Evolutionary conservation across 495 filamentous ascomycete species (phyloP).

Genomic region (Hypoxylon perforatum): DNA sequence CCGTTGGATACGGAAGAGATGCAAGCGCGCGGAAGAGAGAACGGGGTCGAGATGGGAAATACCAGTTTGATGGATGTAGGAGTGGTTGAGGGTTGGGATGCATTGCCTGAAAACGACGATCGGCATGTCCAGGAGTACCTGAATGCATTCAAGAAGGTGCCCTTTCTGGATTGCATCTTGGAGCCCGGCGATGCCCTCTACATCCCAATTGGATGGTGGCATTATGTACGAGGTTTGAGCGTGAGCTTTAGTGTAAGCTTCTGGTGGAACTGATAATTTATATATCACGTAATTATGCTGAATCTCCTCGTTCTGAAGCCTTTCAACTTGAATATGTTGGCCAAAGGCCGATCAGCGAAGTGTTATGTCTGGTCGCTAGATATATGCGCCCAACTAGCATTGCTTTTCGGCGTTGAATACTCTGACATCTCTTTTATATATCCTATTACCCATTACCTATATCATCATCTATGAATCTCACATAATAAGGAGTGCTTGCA

Average conservation of each 20-base stretch:
- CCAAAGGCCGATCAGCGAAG: no score
- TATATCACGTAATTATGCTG: background rate
- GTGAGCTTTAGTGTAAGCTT: slow-evolving; percentile 96
- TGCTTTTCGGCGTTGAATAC: no score
- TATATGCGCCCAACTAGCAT: no score
- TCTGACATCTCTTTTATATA: no score
- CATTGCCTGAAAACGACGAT: slow-evolving; percentile 14
- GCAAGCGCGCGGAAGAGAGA: slow-evolving; percentile 72
- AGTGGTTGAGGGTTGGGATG: slow-evolving; percentile 65
- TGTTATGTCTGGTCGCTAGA: no score
- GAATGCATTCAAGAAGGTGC: slow-evolving; percentile 64
- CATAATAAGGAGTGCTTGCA: no score
- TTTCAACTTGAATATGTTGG: no score
- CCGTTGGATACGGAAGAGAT: slow-evolving; percentile 69
- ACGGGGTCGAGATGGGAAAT: slow-evolving; percentile 91
- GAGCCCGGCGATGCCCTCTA: slow-evolving; percentile 86
- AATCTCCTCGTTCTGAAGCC: background rate
- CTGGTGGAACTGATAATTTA: slow-evolving; percentile 80
- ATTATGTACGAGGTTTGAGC: slow-evolving; percentile 89
- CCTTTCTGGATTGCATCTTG: slow-evolving; percentile 83
- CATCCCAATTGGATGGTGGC: slow-evolving; percentile 98
- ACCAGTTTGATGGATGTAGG: slow-evolving; percentile 82
- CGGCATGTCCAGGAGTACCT: slow-evolving; percentile 17
- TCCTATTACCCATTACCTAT: no score
- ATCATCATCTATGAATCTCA: no score